Evolutionary conservation across 23 red algal genomes (phyloP), one percentile per base, ranked within the genome.

Genomic region (Cyanidium caldarium): DNA sequence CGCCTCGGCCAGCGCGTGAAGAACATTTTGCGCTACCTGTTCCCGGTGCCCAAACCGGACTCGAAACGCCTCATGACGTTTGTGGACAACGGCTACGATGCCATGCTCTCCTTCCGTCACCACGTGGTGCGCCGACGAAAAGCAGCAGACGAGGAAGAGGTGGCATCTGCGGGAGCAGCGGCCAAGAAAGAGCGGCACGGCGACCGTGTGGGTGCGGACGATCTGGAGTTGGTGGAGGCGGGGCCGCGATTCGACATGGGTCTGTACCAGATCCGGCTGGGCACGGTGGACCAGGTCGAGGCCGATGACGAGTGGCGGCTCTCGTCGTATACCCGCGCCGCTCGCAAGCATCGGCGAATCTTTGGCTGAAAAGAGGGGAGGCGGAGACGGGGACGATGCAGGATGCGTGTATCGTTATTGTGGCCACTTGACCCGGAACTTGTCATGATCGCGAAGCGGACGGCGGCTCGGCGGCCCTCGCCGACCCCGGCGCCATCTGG

Each of bases 231-330:
- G 45, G 82, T 42, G 20, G 91, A 96, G 40, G 76, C 83, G 28
- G 91, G 91, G n/a, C 91, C 91, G 25, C 73, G 91, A 33, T 88
- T 95, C 72, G 91, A 96, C 58, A 72, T 96, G 69, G 58, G 66
- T 23, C 74, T 88, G 25, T 96, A 87, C 68, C 91, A 87, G 73
- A 61, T 96, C n/a, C 36, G 77, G 14, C 57, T 96, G 36, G 91
- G 91, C 19, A 96, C 91, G 16, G 0, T 96, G 33, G 91, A 96
- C 34, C 72, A 96, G 46, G n/a, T 34, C 13, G 40, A 96, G 20
- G 91, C 83, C 2, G 91, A 96, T 57, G 77, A 96, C 67, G 91
- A 96, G 66, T 96, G 91, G 91, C 77, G 86, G 17, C 68, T 96
- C 19, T 44, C 82, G 43, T 71, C 83, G 40, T 79, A 87, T 68